These are phyloP conservation scores for Alternaria ethzedia DNA, from an alignment of 2,329 filamentous ascomycete genomes.

Conservation along the genomic window DNA sequence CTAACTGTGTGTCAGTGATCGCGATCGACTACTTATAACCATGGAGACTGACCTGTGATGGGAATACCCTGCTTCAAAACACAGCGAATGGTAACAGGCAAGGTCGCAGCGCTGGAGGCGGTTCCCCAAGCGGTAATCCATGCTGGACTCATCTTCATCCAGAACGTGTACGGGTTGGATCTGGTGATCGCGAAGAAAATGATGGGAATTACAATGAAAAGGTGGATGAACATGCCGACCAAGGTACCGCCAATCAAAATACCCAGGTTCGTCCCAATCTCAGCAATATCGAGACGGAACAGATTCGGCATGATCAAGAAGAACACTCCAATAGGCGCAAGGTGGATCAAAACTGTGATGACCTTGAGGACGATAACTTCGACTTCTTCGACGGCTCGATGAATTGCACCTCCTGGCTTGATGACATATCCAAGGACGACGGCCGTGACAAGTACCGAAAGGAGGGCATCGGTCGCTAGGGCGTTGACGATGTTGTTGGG, in stretches of 20 bases:
- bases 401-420: conserved; percentile 49
- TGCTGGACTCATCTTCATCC: conserved; percentile 57
- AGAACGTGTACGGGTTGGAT: conserved; percentile 57
- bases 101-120: conserved; percentile 60
- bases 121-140: conserved; percentile 64
- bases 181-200: conserved; percentile 43
- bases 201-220: conserved; percentile 55
- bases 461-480: conserved; percentile 55
- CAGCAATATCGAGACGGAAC: conserved; percentile 56
- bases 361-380: conserved; percentile 57
- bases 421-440: conserved; percentile 58
- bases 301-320: conserved; percentile 62
- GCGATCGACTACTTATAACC: not conserved
- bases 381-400: conserved; percentile 56
- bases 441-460: conserved; percentile 56
- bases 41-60: conserved; percentile 30
- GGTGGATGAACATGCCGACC: conserved; percentile 56
- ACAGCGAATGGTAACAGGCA: conserved; percentile 57
- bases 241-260: conserved; percentile 58
- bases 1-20: not conserved
- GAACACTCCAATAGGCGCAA: conserved; percentile 61
- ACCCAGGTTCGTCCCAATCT: conserved; percentile 59
- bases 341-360: conserved; percentile 57
- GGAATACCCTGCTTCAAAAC: conserved; percentile 52
- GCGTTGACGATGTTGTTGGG: conserved; percentile 58